A percentile compares a stretch with the other conserved stretches of the same genome.
Conservation (phyloP, 2,329 filamentous ascomycete species). For the Helotiales sp. region DNA sequence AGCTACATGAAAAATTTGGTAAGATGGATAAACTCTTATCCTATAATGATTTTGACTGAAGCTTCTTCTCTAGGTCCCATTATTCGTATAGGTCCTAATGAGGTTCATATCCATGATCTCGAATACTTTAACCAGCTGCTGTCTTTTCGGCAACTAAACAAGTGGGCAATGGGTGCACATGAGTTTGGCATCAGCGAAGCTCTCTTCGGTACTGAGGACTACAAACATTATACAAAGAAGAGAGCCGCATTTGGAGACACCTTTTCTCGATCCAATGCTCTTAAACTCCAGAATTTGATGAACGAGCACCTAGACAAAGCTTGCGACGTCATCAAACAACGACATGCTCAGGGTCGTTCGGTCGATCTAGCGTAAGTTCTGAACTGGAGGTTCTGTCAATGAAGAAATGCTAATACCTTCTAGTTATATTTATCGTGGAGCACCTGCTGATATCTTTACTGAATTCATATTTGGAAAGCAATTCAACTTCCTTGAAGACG, state of each 20-base stretch:
- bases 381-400: too few species aligned
- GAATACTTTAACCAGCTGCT: background rate
- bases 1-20: slow-evolving; percentile 3
- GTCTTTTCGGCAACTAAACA: background rate
- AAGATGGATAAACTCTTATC: background rate
- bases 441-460: slow-evolving; percentile 2
- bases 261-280: background rate
- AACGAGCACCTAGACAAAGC: slow-evolving; percentile 2
- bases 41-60: background rate
- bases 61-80: background rate
- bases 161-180: slow-evolving; percentile 2
- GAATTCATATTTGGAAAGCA: slow-evolving; percentile 1
- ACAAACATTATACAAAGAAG: slow-evolving; percentile 4
- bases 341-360: background rate
- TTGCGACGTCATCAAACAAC: slow-evolving; percentile 1
- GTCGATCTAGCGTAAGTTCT: slow-evolving; percentile 3
- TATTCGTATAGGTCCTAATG: background rate
- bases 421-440: slow-evolving; percentile 2
- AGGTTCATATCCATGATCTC: background rate
- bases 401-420: background rate
- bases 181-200: slow-evolving; percentile 2
- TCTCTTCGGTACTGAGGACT: slow-evolving; percentile 1
- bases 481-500: slow-evolving; percentile 2
- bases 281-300: slow-evolving; percentile 3
- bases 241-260: slow-evolving; percentile 4